Evolutionary conservation across 2,329 filamentous ascomycete genomes (phyloP).

Genomic region (Apiospora hydei): DNA sequence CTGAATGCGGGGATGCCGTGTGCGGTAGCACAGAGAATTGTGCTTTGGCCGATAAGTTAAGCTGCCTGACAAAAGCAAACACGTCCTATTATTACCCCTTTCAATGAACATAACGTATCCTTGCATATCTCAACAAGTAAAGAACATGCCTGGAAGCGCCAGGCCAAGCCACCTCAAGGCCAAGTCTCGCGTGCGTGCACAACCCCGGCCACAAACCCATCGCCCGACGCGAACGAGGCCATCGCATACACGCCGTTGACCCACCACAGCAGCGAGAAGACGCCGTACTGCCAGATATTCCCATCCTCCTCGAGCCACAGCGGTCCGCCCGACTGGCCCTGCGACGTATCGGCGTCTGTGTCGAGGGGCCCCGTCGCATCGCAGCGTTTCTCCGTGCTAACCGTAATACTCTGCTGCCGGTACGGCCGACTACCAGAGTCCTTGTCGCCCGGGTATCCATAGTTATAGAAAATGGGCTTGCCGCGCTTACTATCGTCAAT

Average conservation of each 20-base stretch:
- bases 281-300: conserved; percentile 15
- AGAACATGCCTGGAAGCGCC: no score
- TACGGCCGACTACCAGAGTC: conserved; percentile 20
- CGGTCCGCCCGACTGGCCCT: conserved; percentile 24
- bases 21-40: no score
- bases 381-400: conserved; percentile 6
- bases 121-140: no score
- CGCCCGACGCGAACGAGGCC: background rate
- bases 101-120: no score
- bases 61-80: no score
- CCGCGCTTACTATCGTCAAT: background rate
- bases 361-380: conserved; percentile 21
- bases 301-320: conserved; percentile 23
- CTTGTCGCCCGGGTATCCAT: conserved; percentile 26
- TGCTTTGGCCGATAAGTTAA: no score
- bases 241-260: no score
- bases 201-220: background rate
- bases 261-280: background rate
- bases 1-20: no score
- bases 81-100: no score
- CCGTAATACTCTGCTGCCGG: conserved; percentile 21
- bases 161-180: background rate
- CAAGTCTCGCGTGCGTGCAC: background rate
- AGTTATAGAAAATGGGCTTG: conserved; percentile 20
- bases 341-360: conserved; percentile 22